A percentile compares a stretch with the other conserved stretches of the same genome.
Evolutionary conservation across 495 filamentous ascomycete species (phyloP).

Genomic region (Talaromyces ruber): DNA sequence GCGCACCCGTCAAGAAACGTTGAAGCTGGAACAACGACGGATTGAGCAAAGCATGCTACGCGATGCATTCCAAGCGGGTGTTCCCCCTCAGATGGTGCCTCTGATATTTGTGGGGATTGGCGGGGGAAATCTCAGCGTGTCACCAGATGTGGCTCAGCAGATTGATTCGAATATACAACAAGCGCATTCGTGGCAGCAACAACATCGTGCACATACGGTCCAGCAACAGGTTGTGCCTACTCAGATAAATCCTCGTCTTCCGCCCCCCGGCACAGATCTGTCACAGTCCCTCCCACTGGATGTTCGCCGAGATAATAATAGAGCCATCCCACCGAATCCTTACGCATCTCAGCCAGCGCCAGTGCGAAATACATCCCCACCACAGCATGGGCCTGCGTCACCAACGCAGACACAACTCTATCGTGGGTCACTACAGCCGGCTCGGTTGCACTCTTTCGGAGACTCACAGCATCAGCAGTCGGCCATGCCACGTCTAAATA

Average conservation of each 20-base stretch:
- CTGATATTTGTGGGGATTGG: slow-evolving; percentile 83
- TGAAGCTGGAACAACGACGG: slow-evolving; percentile 71
- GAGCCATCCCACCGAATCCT: slow-evolving; percentile 28
- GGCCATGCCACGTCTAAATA: slow-evolving; percentile 44
- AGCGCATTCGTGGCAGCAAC: slow-evolving; percentile 32
- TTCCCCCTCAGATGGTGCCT: slow-evolving; percentile 81
- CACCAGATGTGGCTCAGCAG: slow-evolving; percentile 65
- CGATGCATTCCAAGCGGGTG: slow-evolving; percentile 68
- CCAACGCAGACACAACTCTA: slow-evolving; percentile 8
- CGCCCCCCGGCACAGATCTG: not conserved
- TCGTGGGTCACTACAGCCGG: slow-evolving; percentile 11
- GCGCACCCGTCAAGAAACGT: slow-evolving; percentile 70
- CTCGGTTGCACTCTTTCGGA: slow-evolving; percentile 10
- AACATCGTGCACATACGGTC: slow-evolving; percentile 14
- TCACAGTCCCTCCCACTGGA: slow-evolving; percentile 17
- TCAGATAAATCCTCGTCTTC: slow-evolving; percentile 2
- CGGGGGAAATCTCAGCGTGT: slow-evolving; percentile 50
- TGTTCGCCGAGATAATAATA: slow-evolving; percentile 16
- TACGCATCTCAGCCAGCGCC: slow-evolving; percentile 20
- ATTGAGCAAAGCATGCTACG: slow-evolving; percentile 78
- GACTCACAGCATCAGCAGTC: slow-evolving; percentile 21
- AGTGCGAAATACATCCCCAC: slow-evolving; percentile 11
- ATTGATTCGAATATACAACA: slow-evolving; percentile 33
- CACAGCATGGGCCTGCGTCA: slow-evolving; percentile 15
- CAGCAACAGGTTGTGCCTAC: slow-evolving; percentile 32